Percentiles rank a stretch among this genome's conserved stretches.
These are phyloP conservation scores for Ampelomyces quisqualis DNA, from an alignment of 2,329 filamentous ascomycete species.

Conservation along the genomic window DNA sequence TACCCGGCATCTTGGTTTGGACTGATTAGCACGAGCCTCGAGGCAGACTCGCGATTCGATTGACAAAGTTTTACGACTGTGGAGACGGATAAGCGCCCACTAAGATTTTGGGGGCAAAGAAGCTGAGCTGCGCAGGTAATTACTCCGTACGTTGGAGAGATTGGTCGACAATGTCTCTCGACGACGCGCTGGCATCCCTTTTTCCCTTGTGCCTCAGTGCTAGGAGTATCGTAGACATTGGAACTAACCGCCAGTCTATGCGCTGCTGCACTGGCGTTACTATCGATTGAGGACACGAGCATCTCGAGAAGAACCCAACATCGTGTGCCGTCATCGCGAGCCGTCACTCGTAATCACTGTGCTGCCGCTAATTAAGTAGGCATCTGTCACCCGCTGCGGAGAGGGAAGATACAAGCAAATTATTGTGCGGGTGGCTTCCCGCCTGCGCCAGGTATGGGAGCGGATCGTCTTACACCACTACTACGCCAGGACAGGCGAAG, in stretches of 20 bases:
- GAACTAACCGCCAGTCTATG: too few species aligned
- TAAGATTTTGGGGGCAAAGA: background rate
- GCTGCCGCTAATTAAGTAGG: background rate
- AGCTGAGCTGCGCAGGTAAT: too few species aligned
- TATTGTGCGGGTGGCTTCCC: background rate
- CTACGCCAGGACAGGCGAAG: background rate
- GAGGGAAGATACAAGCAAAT: constrained; percentile 1
- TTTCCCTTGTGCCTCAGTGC: too few species aligned
- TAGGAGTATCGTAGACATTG: too few species aligned
- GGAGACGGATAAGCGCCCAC: background rate
- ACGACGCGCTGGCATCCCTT: too few species aligned
- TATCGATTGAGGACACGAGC: background rate
- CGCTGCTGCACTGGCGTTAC: background rate
- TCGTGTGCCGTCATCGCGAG: background rate
- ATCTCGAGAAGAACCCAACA: background rate
- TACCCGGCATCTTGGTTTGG: background rate
- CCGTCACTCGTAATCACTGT: background rate
- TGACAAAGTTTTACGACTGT: background rate
- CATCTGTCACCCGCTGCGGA: background rate
- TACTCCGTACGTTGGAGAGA: too few species aligned
- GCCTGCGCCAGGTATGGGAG: too few species aligned
- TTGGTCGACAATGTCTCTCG: too few species aligned
- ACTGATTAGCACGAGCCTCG: background rate
- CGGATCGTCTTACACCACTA: constrained; percentile 1
- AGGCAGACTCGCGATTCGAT: background rate